phyloP scores from a whole-genome alignment of 495 filamentous ascomycete species.

The Thozetella sp. region DNA sequence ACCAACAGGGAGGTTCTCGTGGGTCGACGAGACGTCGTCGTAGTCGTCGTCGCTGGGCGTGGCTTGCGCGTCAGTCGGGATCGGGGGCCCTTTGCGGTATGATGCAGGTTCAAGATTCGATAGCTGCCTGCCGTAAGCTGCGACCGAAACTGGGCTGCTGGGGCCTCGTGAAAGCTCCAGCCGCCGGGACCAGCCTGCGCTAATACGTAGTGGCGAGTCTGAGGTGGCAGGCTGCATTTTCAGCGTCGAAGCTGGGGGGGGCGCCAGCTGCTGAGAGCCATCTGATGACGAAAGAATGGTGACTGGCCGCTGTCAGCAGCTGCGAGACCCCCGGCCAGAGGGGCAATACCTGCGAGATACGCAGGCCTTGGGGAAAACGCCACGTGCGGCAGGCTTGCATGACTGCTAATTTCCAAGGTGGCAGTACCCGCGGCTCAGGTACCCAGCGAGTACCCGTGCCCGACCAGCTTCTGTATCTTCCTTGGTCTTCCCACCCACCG shows the following conservation, averaged over 20 bases:
- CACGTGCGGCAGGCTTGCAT: not conserved
- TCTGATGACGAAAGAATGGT: constrained; percentile 1
- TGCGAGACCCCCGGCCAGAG: not conserved
- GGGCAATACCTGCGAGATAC: not conserved
- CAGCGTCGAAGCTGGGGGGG: not conserved
- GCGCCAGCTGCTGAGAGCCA: not conserved
- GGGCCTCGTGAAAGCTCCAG: constrained; percentile 2
- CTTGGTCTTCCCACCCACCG: not conserved
- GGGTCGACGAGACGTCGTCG: not conserved
- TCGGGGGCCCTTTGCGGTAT: no score
- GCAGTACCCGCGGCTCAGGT: not conserved
- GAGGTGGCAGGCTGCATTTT: constrained; percentile 1
- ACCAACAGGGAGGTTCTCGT: not conserved
- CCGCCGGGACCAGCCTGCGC: not conserved
- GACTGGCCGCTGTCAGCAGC: not conserved
- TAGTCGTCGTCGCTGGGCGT: not conserved
- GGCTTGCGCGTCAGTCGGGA: not conserved
- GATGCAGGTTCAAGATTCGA: constrained; percentile 3
- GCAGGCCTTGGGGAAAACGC: not conserved
- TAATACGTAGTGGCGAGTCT: not conserved
- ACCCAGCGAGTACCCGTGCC: not conserved
- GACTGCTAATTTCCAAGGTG: not conserved
- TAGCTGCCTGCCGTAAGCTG: constrained; percentile 3
- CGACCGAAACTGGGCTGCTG: not conserved
- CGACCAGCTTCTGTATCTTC: no score